Conservation (phyloP, 345 rosid species). For the Fremontodendron californicum region DNA sequence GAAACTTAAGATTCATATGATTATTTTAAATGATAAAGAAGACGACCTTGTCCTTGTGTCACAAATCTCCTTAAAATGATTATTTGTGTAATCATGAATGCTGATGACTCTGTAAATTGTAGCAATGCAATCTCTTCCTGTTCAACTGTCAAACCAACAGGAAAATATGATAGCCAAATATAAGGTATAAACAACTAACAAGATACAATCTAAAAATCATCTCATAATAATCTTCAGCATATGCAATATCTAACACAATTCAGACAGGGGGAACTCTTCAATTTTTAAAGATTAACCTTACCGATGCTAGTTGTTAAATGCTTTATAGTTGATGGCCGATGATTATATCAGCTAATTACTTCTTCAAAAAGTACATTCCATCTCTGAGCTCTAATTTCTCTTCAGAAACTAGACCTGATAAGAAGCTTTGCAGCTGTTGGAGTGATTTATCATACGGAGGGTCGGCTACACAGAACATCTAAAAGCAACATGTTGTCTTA, state of each 20-base stretch:
- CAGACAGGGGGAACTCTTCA: background rate
- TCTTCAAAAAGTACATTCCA: conserved; percentile 74
- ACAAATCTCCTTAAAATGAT: background rate
- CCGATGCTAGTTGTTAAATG: background rate
- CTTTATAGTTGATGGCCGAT: background rate
- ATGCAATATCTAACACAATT: background rate
- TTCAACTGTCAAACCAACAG: conserved; percentile 1
- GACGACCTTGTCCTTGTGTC: background rate
- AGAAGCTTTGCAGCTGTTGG: conserved; percentile 90
- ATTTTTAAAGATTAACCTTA: conserved; percentile 4
- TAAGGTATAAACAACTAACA: background rate
- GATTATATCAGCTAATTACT: conserved; percentile 34
- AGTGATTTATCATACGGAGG: conserved; percentile 87
- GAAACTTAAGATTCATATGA: no score
- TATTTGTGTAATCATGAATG: background rate
- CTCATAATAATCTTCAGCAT: background rate
- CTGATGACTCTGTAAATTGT: background rate
- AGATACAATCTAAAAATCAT: background rate
- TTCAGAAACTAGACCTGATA: conserved; percentile 73
- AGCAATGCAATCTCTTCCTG: background rate
- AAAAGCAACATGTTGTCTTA: conserved; percentile 20
- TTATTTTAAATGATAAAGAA: background rate
- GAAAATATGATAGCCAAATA: background rate
- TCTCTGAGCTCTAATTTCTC: conserved; percentile 86
- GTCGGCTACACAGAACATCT: conserved; percentile 96